These are phyloP conservation scores for Styphnolobium japonicum DNA, from an alignment of 306 rosid species.

Conservation along the genomic window DNA sequence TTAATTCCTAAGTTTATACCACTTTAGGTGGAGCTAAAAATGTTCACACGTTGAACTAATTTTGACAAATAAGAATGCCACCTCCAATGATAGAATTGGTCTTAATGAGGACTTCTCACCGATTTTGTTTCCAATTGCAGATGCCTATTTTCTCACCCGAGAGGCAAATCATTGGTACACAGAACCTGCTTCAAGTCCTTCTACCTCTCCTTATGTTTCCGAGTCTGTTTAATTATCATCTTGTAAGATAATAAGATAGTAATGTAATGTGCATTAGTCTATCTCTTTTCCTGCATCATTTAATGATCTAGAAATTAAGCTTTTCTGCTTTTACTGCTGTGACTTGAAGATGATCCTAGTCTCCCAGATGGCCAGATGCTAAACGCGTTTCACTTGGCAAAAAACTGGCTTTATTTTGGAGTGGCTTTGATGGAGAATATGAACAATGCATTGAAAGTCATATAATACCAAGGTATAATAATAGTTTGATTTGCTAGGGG, in stretches of 20 bases:
- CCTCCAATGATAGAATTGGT: conserved; percentile 7
- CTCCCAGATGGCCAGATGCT: neutral
- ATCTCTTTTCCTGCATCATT: neutral
- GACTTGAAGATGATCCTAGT: neutral
- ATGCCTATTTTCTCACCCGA: conserved; percentile 83
- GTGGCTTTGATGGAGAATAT: neutral
- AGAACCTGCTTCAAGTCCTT: conserved; percentile 67
- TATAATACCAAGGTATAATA: neutral
- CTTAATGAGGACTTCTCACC: neutral
- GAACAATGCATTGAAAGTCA: neutral
- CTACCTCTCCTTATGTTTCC: conserved; percentile 35
- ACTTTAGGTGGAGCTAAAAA: neutral
- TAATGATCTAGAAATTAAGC: neutral
- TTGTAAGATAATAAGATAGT: conserved; percentile 2
- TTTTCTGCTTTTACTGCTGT: neutral
- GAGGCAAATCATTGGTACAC: conserved; percentile 77
- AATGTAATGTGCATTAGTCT: neutral
- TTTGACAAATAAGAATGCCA: neutral
- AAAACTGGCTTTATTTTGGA: neutral
- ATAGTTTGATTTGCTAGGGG: neutral
- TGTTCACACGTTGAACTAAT: neutral
- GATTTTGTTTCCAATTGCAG: conserved; percentile 48
- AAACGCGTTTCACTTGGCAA: neutral
- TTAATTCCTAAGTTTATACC: neutral
- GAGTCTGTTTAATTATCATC: conserved; percentile 24